Base-by-base conservation (phyloP, 129 eudicot genomes). In the Tagetes patula region DNA sequence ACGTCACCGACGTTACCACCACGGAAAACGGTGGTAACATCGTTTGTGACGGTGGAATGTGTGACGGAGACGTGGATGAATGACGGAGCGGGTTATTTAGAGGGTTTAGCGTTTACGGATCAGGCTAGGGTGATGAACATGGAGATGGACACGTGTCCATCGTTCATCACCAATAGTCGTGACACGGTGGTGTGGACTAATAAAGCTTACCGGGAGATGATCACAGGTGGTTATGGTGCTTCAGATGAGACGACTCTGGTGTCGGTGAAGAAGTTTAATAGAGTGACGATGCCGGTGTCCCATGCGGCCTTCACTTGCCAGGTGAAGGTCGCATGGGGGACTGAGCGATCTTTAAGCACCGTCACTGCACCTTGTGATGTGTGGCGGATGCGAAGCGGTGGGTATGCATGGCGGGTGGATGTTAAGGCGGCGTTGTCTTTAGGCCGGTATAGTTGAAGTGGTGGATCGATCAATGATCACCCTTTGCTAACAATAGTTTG, bases 371-470 rank as follows among this genome's bases (percentile, higher is more conserved):
- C 96, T 50, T 88, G 96, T 53, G 97, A 91, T 67, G 96, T 91
- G 37, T 88, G 97, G 97, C 84, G 83, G 76, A 55, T 91, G 90
- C 80, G 66, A 10, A 61, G 73, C 37, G 97, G 97, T 39, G 96
- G 92, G 33, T 84, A 71, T 88, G 96, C 96, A 70, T 91, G 96
- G 97, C 77, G 92, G 77, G 52, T 91, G 49, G 97, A 91, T 50
- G 82, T 86, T 13, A 72, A 84, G 37, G 92, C 96, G 39, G 96
- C 97, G 3, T 84, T 91, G 12, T 81, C 70, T 33, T 76, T 91
- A 71, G 91, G 92, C 5, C 85, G 83, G 11, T 50, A 42, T 60
- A 48, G 47, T 2, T 52, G 3, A 69, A 37, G 70, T 37, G 50
- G 62, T 45, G 50, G 27, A 20, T 20, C 27, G 27, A 20, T 47